These are phyloP conservation scores for Angomonas ambiguus DNA, from an alignment of 208 protist genomes.

Conservation along the genomic window DNA sequence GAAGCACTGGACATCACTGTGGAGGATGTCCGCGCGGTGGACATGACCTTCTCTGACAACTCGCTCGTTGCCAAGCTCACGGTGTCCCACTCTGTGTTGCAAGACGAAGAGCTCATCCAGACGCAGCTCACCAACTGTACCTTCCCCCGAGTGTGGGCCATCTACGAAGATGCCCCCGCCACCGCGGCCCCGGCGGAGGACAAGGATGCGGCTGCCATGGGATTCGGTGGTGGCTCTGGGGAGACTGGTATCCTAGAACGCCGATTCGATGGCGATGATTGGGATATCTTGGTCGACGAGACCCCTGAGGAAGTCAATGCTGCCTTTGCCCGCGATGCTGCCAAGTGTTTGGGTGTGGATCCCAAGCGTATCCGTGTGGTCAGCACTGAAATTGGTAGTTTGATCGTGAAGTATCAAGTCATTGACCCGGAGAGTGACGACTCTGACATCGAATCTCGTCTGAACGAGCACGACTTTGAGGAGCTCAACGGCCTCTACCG, in stretches of 20 bases:
- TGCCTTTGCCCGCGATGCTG: conserved; percentile 23
- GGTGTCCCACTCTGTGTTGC: conserved; percentile 27
- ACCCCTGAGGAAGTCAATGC: conserved; percentile 15
- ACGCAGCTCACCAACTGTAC: conserved; percentile 37
- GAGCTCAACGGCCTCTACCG: conserved; percentile 39
- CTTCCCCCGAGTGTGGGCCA: conserved; percentile 51
- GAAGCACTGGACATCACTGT: conserved; percentile 17
- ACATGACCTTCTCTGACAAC: conserved; percentile 21
- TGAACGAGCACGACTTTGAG: conserved; percentile 43
- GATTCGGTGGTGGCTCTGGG: conserved; percentile 18
- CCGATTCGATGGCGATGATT: conserved; percentile 49
- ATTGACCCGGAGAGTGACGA: conserved; percentile 21
- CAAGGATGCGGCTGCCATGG: conserved; percentile 18
- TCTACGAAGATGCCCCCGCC: conserved; percentile 25
- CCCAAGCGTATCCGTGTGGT: conserved; percentile 23
- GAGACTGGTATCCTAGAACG: conserved; percentile 42
- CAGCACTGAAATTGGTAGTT: conserved; percentile 10
- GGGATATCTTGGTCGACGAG: conserved; percentile 25
- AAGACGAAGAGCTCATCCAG: conserved; percentile 35
- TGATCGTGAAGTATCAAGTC: conserved; percentile 33
- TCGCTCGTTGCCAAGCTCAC: conserved; percentile 24
- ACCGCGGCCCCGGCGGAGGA: not conserved
- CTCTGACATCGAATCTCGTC: conserved; percentile 18
- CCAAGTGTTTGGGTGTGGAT: conserved; percentile 27
- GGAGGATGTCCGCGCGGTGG: conserved; percentile 23